phyloP scores from a whole-genome alignment of 225 moss, liverwort and hornwort species.

The Sphagnum contortum region DNA sequence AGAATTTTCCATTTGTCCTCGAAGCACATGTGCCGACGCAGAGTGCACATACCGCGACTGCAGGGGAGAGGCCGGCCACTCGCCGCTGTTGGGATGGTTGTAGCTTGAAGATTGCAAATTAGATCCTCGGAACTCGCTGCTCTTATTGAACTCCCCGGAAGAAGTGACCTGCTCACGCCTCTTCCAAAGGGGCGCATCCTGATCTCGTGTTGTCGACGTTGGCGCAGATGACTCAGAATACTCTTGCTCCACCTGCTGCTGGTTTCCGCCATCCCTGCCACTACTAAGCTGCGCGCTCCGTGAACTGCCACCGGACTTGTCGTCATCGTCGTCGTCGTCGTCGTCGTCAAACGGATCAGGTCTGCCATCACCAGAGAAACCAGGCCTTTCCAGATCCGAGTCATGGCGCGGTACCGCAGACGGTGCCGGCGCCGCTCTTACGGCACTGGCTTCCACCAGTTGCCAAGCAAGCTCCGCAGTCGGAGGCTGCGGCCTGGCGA shows the following conservation, averaged over 20 bases:
- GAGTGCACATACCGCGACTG: constrained; percentile 23
- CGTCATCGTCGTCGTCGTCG: background rate
- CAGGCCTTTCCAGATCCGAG: constrained; percentile 16
- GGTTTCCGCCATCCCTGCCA: constrained; percentile 2
- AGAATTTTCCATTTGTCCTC: constrained; percentile 13
- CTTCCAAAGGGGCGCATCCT: constrained; percentile 29
- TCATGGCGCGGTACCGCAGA: constrained; percentile 19
- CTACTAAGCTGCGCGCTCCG: background rate
- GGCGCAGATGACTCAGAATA: constrained; percentile 10
- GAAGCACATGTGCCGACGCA: constrained; percentile 23
- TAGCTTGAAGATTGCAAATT: constrained; percentile 26
- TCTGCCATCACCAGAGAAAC: constrained; percentile 12
- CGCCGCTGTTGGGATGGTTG: constrained; percentile 24
- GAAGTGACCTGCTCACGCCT: constrained; percentile 8
- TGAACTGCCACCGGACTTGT: constrained; percentile 4
- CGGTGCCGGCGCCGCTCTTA: constrained; percentile 17
- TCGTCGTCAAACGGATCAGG: background rate
- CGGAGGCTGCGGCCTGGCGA: constrained; percentile 29
- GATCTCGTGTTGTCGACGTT: constrained; percentile 23
- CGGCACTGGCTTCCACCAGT: constrained; percentile 15
- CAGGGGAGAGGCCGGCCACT: constrained; percentile 16
- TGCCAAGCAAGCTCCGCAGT: constrained; percentile 19
- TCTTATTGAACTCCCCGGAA: constrained; percentile 17
- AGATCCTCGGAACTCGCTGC: constrained; percentile 20
- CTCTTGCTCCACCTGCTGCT: constrained; percentile 6